Evolutionary conservation across 192 early-diverging fungal genomes (phyloP).

Genomic region (Gaertneriomyces semiglobifer): DNA sequence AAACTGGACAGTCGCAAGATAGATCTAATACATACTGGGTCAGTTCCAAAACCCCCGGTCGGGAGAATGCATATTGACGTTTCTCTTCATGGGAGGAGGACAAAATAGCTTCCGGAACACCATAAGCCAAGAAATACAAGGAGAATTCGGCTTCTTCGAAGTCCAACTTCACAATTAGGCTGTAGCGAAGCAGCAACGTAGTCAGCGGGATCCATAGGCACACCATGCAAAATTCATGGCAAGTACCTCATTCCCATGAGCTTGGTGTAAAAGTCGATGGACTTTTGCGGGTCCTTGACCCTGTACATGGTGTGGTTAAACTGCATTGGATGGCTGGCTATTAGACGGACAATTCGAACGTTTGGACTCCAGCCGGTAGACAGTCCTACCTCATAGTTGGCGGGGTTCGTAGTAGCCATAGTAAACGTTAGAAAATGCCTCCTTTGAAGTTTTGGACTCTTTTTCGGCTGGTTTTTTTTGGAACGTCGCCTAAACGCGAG

Average conservation of each 20-base stretch:
- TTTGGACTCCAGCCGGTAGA: no score
- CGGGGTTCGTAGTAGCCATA: no score
- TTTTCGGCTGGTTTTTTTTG: no score
- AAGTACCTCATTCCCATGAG: conserved; percentile 77
- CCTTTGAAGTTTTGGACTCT: no score
- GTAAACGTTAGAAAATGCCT: no score
- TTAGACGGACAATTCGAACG: no score
- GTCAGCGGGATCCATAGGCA: neutral
- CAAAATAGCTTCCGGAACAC: conserved; percentile 44
- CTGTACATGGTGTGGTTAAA: conserved; percentile 85
- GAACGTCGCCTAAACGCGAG: no score
- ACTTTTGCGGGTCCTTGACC: conserved; percentile 67
- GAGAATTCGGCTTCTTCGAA: conserved; percentile 54
- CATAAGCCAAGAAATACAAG: conserved; percentile 76
- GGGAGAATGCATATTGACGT: conserved; percentile 51
- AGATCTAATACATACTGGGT: conserved; percentile 60
- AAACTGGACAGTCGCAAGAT: neutral
- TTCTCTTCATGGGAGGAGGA: conserved; percentile 46
- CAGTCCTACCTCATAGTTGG: no score
- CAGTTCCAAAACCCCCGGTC: conserved; percentile 74
- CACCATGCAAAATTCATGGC: neutral
- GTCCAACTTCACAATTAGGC: conserved; percentile 47
- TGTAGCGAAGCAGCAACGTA: conserved; percentile 4
- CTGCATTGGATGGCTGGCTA: neutral
- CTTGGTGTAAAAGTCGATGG: conserved; percentile 70